phyloP scores from a whole-genome alignment of 225 moss, liverwort and hornwort genomes.

The Rhytidiadelphus loreus region DNA sequence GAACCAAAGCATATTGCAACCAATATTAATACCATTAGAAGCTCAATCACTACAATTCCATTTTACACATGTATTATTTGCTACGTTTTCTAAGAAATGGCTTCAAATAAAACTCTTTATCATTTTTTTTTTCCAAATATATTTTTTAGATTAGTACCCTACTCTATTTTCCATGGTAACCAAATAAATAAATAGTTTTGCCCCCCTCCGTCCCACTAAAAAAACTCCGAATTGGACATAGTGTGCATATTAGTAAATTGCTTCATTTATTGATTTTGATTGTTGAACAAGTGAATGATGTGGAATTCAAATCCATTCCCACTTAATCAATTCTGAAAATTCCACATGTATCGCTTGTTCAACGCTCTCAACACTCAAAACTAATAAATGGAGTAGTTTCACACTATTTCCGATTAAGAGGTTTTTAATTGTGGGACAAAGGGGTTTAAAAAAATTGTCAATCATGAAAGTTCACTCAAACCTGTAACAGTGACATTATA shows the following conservation, averaged over 20 bases:
- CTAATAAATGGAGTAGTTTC: accelerated
- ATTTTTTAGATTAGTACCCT: too few species aligned
- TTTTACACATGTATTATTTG: not conserved
- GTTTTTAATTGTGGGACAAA: accelerated
- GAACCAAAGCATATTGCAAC: too few species aligned
- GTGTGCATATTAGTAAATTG: accelerated
- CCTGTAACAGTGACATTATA: constrained; percentile 46
- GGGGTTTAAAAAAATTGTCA: not conserved
- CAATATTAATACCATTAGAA: not conserved
- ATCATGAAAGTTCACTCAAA: not conserved
- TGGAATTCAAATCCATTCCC: not conserved
- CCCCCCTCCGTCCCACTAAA: not conserved
- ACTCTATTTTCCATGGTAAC: accelerated
- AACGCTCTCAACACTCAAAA: accelerated
- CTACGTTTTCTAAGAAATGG: accelerated
- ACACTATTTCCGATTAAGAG: not conserved
- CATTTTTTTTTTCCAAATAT: not conserved
- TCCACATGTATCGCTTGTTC: not conserved
- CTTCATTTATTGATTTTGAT: not conserved
- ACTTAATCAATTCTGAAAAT: not conserved
- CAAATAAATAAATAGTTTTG: too few species aligned
- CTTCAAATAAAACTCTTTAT: not conserved
- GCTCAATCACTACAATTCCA: not conserved
- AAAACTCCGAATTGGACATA: accelerated
- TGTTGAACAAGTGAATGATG: not conserved